Base-by-base conservation (phyloP, 2,329 filamentous ascomycete genomes). In the Colletotrichum somersetense region DNA sequence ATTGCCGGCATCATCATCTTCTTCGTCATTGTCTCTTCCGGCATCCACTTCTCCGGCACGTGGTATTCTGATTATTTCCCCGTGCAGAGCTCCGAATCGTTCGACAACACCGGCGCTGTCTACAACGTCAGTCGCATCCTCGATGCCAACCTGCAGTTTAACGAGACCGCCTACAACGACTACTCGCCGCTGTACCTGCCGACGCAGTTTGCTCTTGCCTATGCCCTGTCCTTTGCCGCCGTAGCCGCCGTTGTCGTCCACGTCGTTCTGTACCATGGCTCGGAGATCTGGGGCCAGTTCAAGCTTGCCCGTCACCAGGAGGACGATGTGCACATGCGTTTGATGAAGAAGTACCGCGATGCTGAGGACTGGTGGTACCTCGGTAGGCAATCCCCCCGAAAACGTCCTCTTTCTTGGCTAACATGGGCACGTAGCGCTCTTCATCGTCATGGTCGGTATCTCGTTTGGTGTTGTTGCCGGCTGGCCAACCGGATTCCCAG, bases 101-200 rank as follows among this genome's bases (percentile, higher is more conserved):
- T 88, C 77, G 91, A 92, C 81, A 92, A 92, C 77, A 90, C 85
- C 0, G 91, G 89, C 33, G 77, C 81, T 2, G 74, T 82, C 12
- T 92, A 93, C 81, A 86, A 92, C 72, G 89, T 91, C 5, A 83
- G 83, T 3, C 84, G 84, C n/a, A 91, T 92, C 61, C 83, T 92
- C 23, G 87, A 86, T 66, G 75, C 80, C 5, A 83, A 90, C 74
- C 81, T 85, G 66, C 83, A 87, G n/a, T 88, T 93, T 71, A 87
- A 92, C 78, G 85, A 87, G 75, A 85, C 84, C 3, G 88, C 88
- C 18, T 93, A 93, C 79, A 82, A 86, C 73, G 82, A 83, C 30
- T 92, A 93, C 78, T 92, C 91, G 26, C 91, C 91, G 1, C 84
- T 92, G 5, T 92, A 88, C 76, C 82, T 93, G 26, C 86, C 89